phyloP scores from a whole-genome alignment of 1,284 basidiomycete genomes.

The Trichosporon sp. region DNA sequence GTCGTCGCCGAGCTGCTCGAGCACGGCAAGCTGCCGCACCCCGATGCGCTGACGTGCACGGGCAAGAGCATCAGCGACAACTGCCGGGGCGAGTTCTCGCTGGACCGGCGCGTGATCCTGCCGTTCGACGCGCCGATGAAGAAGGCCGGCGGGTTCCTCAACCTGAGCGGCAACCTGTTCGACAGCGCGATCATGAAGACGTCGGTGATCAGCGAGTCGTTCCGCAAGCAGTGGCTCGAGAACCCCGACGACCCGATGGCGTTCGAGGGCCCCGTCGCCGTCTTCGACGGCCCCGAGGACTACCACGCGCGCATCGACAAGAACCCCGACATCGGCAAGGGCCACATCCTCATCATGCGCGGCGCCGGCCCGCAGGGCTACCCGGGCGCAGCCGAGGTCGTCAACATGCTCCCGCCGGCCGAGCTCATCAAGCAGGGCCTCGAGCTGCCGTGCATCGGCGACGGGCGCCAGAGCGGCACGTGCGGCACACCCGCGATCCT shows the following conservation, averaged over 20 bases:
- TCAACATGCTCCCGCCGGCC: conserved; percentile 50
- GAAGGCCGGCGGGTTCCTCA: conserved; percentile 44
- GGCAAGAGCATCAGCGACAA: conserved; percentile 39
- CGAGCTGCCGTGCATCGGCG: conserved; percentile 49
- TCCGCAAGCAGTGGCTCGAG: conserved; percentile 43
- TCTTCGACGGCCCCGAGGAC: conserved; percentile 49
- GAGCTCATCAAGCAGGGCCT: conserved; percentile 46
- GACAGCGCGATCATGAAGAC: conserved; percentile 51
- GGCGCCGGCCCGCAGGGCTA: conserved; percentile 48
- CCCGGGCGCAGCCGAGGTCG: conserved; percentile 47
- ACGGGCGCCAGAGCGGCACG: conserved; percentile 48
- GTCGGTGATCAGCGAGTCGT: conserved; percentile 43
- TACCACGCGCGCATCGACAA: conserved; percentile 45
- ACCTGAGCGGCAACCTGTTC: conserved; percentile 47
- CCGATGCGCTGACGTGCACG: conserved; percentile 39
- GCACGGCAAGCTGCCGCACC: conserved; percentile 37
- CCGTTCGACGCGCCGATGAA: conserved; percentile 41
- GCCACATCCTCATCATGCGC: conserved; percentile 47
- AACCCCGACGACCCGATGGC: conserved; percentile 47
- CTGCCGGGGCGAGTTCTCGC: conserved; percentile 38
- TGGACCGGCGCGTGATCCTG: conserved; percentile 44
- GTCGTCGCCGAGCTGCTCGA: conserved; percentile 43
- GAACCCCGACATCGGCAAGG: conserved; percentile 27
- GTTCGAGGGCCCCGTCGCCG: conserved; percentile 48
- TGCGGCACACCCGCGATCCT: conserved; percentile 48